Conservation (phyloP, 108 stramenopile genomes). For the Cyclotella sp. region DNA sequence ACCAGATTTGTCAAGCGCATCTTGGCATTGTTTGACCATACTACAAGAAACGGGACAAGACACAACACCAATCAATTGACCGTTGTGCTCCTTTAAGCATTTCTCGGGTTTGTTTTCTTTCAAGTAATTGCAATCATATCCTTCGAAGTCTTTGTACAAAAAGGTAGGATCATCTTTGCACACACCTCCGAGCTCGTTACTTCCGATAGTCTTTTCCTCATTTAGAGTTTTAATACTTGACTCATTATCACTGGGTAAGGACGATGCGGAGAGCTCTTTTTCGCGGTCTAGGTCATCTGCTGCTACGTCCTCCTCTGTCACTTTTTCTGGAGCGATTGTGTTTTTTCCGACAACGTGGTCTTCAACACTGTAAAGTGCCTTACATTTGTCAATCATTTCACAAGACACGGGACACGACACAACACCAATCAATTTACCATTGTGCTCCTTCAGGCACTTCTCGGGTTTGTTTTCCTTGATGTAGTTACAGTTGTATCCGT, state of each 20-base stretch:
- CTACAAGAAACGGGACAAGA: slow-evolving; percentile 38
- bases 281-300: no score
- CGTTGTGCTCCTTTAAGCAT: slow-evolving; percentile 36
- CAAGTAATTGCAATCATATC: slow-evolving; percentile 37
- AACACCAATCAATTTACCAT: slow-evolving; percentile 36
- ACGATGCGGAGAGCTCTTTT: background rate
- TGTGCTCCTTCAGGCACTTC: slow-evolving; percentile 26
- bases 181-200: background rate
- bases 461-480: slow-evolving; percentile 35
- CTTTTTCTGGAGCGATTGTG: background rate
- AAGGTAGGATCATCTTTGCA: slow-evolving; percentile 34
- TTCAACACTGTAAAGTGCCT: background rate
- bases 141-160: slow-evolving; percentile 29
- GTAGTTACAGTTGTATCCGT: slow-evolving; percentile 39
- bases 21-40: slow-evolving; percentile 39
- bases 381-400: slow-evolving; percentile 26
- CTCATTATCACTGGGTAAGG: background rate
- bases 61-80: slow-evolving; percentile 26
- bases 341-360: background rate
- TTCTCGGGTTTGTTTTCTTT: slow-evolving; percentile 19
- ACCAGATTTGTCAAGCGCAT: background rate
- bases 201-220: background rate
- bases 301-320: no score
- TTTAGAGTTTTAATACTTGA: no score
- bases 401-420: slow-evolving; percentile 35